A percentile compares a stretch with the other conserved stretches of the same genome.
phyloP scores from a whole-genome alignment of 495 filamentous ascomycete genomes.

The Hypomontagnella submonticulosa region DNA sequence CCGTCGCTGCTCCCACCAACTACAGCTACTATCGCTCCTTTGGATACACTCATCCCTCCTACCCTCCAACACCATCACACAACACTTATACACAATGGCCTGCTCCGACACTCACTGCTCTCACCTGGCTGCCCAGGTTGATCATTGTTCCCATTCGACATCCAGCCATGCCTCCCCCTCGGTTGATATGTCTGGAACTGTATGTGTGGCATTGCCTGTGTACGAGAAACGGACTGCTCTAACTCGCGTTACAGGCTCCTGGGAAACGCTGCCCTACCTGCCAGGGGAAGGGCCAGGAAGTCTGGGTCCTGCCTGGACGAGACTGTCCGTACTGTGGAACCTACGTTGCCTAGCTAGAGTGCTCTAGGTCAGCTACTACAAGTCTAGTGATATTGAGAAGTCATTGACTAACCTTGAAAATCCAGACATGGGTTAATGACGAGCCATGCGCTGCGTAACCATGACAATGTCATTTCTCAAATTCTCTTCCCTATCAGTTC shows the following conservation, averaged over 20 bases:
- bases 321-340: constrained; percentile 60
- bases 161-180: constrained; percentile 21
- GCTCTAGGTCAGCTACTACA: constrained; percentile 22
- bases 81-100: constrained; percentile 24
- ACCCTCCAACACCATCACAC: not conserved
- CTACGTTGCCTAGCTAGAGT: constrained; percentile 35
- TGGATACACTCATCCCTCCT: constrained; percentile 13
- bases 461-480: constrained; percentile 35
- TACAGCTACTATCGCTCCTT: constrained; percentile 23
- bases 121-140: constrained; percentile 14
- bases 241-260: constrained; percentile 29
- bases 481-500: constrained; percentile 34
- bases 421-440: constrained; percentile 14
- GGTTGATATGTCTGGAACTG: constrained; percentile 43
- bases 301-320: constrained; percentile 62
- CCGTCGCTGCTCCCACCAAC: constrained; percentile 21
- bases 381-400: constrained; percentile 2
- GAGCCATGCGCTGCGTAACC: constrained; percentile 7
- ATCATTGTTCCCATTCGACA: constrained; percentile 23
- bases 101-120: constrained; percentile 29
- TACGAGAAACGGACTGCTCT: constrained; percentile 15
- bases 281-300: constrained; percentile 57
- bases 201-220: constrained; percentile 25
- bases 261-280: constrained; percentile 48
- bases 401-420: constrained; percentile 17